phyloP scores from a whole-genome alignment of 495 filamentous ascomycete genomes.

The Penicillium bovifimosum region DNA sequence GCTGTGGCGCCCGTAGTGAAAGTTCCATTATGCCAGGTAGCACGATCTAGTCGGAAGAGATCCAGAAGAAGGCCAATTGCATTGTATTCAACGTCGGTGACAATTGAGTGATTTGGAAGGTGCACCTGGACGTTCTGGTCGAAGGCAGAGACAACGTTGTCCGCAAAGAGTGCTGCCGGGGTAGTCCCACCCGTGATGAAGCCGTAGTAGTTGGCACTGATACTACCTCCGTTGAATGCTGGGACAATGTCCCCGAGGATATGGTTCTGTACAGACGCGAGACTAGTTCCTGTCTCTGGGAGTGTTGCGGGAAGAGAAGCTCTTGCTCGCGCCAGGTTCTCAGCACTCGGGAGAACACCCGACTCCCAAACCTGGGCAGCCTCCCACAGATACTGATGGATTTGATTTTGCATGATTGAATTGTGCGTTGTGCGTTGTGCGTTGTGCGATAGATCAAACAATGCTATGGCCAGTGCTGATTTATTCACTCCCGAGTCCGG shows the following conservation, averaged over 20 bases:
- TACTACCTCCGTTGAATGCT: slow-evolving; percentile 56
- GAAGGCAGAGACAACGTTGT: slow-evolving; percentile 68
- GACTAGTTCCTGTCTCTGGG: slow-evolving; percentile 38
- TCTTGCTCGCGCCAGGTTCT: slow-evolving; percentile 31
- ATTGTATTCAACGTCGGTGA: slow-evolving; percentile 67
- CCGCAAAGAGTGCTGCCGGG: slow-evolving; percentile 77
- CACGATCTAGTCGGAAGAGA: slow-evolving; percentile 57
- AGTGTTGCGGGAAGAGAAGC: slow-evolving; percentile 37
- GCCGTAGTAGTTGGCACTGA: slow-evolving; percentile 71
- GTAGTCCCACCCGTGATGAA: slow-evolving; percentile 82
- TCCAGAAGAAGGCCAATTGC: slow-evolving; percentile 64
- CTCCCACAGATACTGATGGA: slow-evolving; percentile 34
- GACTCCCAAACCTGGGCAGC: slow-evolving; percentile 30
- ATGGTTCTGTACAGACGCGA: slow-evolving; percentile 42
- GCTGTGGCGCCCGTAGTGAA: slow-evolving; percentile 90
- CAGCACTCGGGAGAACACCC: slow-evolving; percentile 30
- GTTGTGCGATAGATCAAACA: neutral
- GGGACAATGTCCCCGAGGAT: slow-evolving; percentile 59
- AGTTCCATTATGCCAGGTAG: slow-evolving; percentile 47
- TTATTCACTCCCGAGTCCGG: slow-evolving; percentile 1
- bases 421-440: neutral
- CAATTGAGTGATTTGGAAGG: slow-evolving; percentile 65
- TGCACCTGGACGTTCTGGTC: slow-evolving; percentile 90
- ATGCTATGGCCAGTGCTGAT: neutral
- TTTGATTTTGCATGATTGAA: slow-evolving; percentile 18